Percentiles rank a stretch among this genome's conserved stretches.
Evolutionary conservation across 495 filamentous ascomycete genomes (phyloP).

Genomic region (Trichodelitschia bisporula): DNA sequence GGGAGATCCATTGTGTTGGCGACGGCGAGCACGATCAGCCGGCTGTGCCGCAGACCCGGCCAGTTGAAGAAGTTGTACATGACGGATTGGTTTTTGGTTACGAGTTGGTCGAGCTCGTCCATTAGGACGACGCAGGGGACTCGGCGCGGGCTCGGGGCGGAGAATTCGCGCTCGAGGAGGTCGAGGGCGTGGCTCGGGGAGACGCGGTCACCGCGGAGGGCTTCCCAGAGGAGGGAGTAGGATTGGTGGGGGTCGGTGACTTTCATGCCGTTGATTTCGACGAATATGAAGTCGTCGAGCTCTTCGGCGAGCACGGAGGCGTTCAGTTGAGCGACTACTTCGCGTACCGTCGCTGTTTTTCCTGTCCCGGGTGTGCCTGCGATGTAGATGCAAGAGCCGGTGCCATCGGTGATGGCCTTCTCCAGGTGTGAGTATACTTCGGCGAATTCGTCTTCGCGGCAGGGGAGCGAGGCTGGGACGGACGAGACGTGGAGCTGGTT

Average conservation of each 20-base stretch:
- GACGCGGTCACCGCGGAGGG: conserved; percentile 76
- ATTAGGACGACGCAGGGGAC: conserved; percentile 95
- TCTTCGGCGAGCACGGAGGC: conserved; percentile 66
- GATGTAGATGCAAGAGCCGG: conserved; percentile 93
- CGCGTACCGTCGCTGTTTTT: conserved; percentile 92
- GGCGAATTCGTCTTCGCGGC: conserved; percentile 75
- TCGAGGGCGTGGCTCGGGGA: conserved; percentile 78
- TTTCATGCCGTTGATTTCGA: conserved; percentile 99
- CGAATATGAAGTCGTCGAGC: conserved; percentile 96
- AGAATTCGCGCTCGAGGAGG: conserved; percentile 79
- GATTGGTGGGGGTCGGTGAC: conserved; percentile 94
- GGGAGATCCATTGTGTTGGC: conserved; percentile 99
- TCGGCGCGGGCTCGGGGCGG: conserved; percentile 61
- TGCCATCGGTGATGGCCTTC: conserved; percentile 78
- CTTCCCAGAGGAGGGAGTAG: conserved; percentile 90
- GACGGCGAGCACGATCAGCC: conserved; percentile 86
- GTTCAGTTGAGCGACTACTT: conserved; percentile 77
- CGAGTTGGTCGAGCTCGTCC: conserved; percentile 96
- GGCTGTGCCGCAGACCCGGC: conserved; percentile 76
- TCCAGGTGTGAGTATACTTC: conserved; percentile 85
- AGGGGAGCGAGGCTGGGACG: conserved; percentile 70
- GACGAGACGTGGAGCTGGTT: conserved; percentile 78
- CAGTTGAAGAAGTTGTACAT: conserved; percentile 99
- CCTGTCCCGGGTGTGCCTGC: conserved; percentile 98
- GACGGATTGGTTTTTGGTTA: conserved; percentile 90